These are phyloP conservation scores for Ceratobasidium sp. DNA, from an alignment of 1,284 basidiomycete genomes.

Conservation along the genomic window DNA sequence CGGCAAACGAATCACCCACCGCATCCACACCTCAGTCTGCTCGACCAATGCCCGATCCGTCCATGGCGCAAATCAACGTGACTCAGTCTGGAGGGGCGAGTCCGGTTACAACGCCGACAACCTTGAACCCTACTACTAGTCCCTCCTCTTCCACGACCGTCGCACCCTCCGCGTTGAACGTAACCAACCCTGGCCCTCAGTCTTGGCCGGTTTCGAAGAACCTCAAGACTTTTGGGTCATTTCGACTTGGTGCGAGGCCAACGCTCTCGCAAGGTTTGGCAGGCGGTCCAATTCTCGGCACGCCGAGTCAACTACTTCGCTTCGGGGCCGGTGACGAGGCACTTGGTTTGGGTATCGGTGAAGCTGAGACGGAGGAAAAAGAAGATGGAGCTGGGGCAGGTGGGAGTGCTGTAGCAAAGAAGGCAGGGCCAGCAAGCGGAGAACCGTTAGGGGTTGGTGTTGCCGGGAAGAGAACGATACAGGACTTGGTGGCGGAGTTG, in stretches of 20 bases:
- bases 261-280: conserved; percentile 50
- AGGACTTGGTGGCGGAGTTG: conserved; percentile 91
- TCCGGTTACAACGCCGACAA: conserved; percentile 20
- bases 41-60: conserved; percentile 17
- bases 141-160: conserved; percentile 13
- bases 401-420: conserved; percentile 32
- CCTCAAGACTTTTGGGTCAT: conserved; percentile 42
- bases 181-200: conserved; percentile 47
- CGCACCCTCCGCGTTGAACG: conserved; percentile 35
- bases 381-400: conserved; percentile 38
- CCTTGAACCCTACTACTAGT: not conserved
- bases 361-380: conserved; percentile 40
- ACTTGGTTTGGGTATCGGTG: conserved; percentile 42
- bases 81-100: conserved; percentile 21
- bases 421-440: conserved; percentile 11
- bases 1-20: not conserved
- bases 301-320: conserved; percentile 36
- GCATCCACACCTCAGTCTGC: conserved; percentile 11
- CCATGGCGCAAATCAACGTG: conserved; percentile 42
- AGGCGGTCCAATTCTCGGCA: conserved; percentile 37
- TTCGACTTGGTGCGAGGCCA: conserved; percentile 47
- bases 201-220: conserved; percentile 48
- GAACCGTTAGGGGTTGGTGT: conserved; percentile 27
- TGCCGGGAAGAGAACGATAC: conserved; percentile 61
- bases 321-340: conserved; percentile 44